Evolutionary conservation across 352 stramenopile species (phyloP).

Genomic region (Pythium dissimile): DNA sequence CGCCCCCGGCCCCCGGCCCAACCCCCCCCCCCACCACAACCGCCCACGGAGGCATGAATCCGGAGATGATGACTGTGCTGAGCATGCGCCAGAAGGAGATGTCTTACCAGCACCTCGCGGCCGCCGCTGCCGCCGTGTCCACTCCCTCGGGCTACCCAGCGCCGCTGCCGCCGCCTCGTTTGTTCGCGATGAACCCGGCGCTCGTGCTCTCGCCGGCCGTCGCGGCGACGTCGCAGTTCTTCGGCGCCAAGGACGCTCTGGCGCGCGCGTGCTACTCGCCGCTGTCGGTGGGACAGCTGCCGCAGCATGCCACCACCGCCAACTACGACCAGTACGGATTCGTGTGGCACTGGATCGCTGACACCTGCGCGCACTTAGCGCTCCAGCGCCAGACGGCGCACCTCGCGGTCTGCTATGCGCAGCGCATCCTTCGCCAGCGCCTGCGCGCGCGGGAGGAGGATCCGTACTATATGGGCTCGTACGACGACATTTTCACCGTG

Average conservation of each 20-base stretch:
- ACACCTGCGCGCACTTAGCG: conserved; percentile 60
- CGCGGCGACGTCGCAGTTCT: background rate
- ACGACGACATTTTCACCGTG: conserved; percentile 49
- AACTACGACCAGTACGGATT: conserved; percentile 77
- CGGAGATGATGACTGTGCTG: conserved; percentile 68
- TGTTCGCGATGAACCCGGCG: conserved; percentile 5
- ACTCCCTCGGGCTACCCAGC: conserved; percentile 1
- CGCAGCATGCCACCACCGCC: conserved; percentile 8
- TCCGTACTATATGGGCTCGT: conserved; percentile 28
- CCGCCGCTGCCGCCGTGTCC: conserved; percentile 14
- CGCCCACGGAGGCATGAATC: conserved; percentile 27
- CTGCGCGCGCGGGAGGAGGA: conserved; percentile 32
- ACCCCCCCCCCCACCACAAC: no score
- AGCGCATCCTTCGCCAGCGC: conserved; percentile 66
- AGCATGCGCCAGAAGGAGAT: conserved; percentile 84
- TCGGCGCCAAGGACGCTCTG: background rate
- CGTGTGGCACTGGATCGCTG: conserved; percentile 72
- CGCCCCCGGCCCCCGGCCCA: no score
- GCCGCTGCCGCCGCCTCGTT: background rate
- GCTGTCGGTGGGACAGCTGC: conserved; percentile 49
- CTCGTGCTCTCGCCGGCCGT: background rate
- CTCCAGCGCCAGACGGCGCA: conserved; percentile 77
- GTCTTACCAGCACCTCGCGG: conserved; percentile 65
- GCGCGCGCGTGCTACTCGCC: conserved; percentile 33
- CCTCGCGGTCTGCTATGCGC: conserved; percentile 74